Evolutionary conservation across 2,329 filamentous ascomycete genomes (phyloP).

Genomic region (Periconia sp.): DNA sequence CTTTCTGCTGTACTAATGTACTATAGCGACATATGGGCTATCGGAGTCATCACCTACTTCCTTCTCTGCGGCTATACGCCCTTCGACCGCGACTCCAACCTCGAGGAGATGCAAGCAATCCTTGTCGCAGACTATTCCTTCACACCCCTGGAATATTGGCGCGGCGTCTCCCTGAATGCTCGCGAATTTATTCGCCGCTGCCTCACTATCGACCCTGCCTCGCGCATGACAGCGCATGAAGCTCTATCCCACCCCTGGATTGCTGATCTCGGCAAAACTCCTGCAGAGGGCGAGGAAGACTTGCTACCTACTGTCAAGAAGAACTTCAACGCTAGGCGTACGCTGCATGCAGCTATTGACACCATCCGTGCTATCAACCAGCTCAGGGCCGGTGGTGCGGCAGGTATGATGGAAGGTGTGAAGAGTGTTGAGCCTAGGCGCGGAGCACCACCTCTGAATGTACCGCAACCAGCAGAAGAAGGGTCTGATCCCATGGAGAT

Average conservation of each 20-base stretch:
- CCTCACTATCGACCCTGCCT: conserved; percentile 84
- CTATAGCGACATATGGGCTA: conserved; percentile 86
- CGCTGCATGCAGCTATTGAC: conserved; percentile 71
- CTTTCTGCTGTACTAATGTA: conserved; percentile 13
- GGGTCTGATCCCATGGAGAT: conserved; percentile 56
- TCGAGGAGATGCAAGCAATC: conserved; percentile 99
- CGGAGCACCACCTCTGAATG: conserved; percentile 38
- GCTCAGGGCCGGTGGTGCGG: conserved; percentile 63
- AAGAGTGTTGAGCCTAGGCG: conserved; percentile 60
- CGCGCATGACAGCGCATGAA: conserved; percentile 90
- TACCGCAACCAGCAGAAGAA: conserved; percentile 42
- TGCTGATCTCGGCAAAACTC: conserved; percentile 60
- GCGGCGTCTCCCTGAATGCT: conserved; percentile 80
- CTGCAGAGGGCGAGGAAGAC: conserved; percentile 54
- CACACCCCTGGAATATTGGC: conserved; percentile 94
- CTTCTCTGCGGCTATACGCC: conserved; percentile 97
- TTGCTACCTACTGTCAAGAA: conserved; percentile 71
- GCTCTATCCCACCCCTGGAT: conserved; percentile 71
- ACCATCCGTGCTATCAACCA: conserved; percentile 73
- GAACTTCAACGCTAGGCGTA: conserved; percentile 71
- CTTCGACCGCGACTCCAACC: conserved; percentile 95
- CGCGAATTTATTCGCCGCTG: conserved; percentile 93
- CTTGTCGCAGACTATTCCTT: conserved; percentile 96
- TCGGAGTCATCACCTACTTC: conserved; percentile 99
- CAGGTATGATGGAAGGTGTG: conserved; percentile 67